Base-by-base conservation (phyloP, 768 basidiomycete genomes). In the Boletus subparvulus region DNA sequence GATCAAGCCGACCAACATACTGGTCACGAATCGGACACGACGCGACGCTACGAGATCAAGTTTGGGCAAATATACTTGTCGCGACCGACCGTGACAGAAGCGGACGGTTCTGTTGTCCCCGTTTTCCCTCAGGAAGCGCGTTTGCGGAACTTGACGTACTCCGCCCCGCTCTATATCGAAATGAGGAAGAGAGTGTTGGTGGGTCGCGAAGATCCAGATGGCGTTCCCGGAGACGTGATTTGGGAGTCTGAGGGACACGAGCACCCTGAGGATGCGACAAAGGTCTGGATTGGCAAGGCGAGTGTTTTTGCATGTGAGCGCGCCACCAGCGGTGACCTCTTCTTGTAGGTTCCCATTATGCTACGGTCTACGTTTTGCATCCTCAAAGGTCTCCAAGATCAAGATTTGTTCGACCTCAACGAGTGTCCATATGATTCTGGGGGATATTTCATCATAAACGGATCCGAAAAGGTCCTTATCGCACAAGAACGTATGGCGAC, bases 401-500 rank as follows among this genome's bases (percentile, higher is more conserved):
- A 84, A 60, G 90, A 92, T 61, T 77, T 95, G 47, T 92, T 87
- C 71, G 91, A 94, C 65, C 76, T 98, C 63, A 98, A 97, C 68
- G 97, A 99, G 75, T 99, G 97, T 70, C 96, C 96, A 6, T 96
- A 95, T 68, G 97, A 99, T 74, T 94, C 94, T 39, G 97, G 97
- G 72, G 97, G 97, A 47, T 99, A 99, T 72, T 99, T 99, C 73
- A 93, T 99, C 69, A 98, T 99, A 77, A 98, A 98, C 64, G 97
- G 97, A 13, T 98, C 97, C 3, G 97, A 99, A 72, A 99, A 99
- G 74, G 97, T 99, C n/a, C 80, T 99, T 59, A 99, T 99, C 72
- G 97, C 97, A 2, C 97, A 99, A 73, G 97, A 99, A 72, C 87
- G 97, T 50, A 98, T 98, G 95, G 96, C 97, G 11, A 95, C 94